Evolutionary conservation across 139 green algal species (phyloP).

Genomic region (Chlorella sp.): DNA sequence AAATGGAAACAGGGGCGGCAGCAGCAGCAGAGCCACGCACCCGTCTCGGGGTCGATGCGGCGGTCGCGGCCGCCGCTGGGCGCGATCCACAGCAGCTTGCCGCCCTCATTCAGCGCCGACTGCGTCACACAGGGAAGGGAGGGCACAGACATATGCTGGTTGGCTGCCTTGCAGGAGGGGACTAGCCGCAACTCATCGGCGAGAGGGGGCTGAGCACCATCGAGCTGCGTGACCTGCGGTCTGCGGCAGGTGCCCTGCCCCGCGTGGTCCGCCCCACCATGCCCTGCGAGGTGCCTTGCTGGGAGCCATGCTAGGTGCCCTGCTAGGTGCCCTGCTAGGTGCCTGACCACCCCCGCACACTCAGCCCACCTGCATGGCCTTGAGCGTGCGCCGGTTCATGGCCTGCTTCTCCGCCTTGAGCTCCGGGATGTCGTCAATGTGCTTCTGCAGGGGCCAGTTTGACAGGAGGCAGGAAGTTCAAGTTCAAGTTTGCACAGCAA

Average conservation of each 20-base stretch:
- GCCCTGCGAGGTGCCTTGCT: too few relatives aligned
- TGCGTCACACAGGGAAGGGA: neutral
- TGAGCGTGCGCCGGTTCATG: conserved; percentile 89
- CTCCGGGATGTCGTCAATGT: conserved; percentile 93
- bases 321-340: neutral
- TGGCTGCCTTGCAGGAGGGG: too few relatives aligned
- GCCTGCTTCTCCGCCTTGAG: conserved; percentile 86
- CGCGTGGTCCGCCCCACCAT: too few relatives aligned
- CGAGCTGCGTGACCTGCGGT: too few relatives aligned
- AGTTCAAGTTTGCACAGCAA: too few relatives aligned
- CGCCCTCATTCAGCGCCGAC: conserved; percentile 70
- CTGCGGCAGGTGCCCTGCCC: too few relatives aligned
- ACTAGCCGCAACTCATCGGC: too few relatives aligned
- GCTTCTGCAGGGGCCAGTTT: conserved; percentile 63
- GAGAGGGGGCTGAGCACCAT: neutral
- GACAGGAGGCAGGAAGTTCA: too few relatives aligned
- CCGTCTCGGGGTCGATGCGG: conserved; percentile 51
- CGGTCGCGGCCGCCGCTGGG: conserved; percentile 90
- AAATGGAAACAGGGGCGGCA: too few relatives aligned
- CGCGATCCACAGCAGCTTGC: conserved; percentile 94
- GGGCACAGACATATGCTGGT: too few relatives aligned
- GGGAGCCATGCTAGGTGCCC: too few relatives aligned
- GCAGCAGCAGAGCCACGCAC: neutral
- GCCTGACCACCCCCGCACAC: neutral
- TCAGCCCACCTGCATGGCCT: conserved; percentile 62